Evolutionary conservation across 305 asterid genomes (phyloP).

Genomic region (Fraxinus nigra): DNA sequence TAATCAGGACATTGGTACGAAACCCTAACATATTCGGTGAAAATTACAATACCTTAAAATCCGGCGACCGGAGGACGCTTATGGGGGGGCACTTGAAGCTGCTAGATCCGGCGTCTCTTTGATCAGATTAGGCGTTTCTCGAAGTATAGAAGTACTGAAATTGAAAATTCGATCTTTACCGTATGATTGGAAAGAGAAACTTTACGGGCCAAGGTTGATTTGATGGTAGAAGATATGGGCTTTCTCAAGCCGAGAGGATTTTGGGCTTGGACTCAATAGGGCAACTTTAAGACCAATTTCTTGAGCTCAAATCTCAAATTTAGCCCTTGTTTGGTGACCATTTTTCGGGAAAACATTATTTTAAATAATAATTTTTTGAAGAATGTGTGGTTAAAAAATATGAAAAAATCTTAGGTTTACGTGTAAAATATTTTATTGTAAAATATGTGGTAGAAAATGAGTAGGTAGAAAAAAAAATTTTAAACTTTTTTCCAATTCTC

Average conservation of each 20-base stretch:
- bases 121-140: conserved; percentile 23
- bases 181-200: neutral
- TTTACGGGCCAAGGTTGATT: neutral
- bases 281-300: neutral
- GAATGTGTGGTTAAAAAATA: too few species aligned
- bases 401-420: too few species aligned
- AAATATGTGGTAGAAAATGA: too few species aligned
- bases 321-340: too few species aligned
- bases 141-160: conserved; percentile 7
- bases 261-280: neutral
- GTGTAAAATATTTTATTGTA: too few species aligned
- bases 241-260: neutral
- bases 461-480: too few species aligned
- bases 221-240: neutral
- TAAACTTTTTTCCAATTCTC: too few species aligned
- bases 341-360: too few species aligned
- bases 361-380: too few species aligned
- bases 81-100: conserved; percentile 22
- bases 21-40: neutral
- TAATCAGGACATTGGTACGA: conserved; percentile 6
- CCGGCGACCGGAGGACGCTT: conserved; percentile 26
- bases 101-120: conserved; percentile 40
- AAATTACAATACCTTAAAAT: conserved; percentile 6
- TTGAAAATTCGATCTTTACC: neutral
- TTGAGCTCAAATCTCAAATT: too few species aligned